Percentiles rank a stretch among this genome's conserved stretches.
Evolutionary conservation across 2,329 filamentous ascomycete genomes (phyloP).

Genomic region (Arachnopeziza araneosa): DNA sequence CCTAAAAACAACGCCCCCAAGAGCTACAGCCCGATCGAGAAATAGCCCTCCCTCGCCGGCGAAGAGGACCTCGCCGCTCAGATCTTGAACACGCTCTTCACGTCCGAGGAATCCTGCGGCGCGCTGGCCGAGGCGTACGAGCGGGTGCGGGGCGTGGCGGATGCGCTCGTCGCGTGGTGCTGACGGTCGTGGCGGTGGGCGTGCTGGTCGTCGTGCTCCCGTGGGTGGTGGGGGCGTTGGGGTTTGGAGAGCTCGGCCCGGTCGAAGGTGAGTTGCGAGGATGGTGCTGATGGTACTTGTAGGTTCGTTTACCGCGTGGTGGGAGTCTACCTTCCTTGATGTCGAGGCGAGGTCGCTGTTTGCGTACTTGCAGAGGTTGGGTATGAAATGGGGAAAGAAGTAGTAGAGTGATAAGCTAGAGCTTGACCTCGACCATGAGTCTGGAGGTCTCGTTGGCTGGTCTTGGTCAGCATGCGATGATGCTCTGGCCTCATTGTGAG

Average conservation of each 20-base stretch:
- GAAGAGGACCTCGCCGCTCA: background rate
- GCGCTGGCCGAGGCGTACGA: slow-evolving; percentile 5
- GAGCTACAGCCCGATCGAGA: too few relatives aligned
- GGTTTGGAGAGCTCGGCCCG: slow-evolving; percentile 9
- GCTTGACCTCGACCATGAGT: too few relatives aligned
- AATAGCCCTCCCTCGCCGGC: too few relatives aligned
- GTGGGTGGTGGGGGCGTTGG: slow-evolving; percentile 9
- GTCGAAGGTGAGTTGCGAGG: slow-evolving; percentile 2
- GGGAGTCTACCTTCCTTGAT: slow-evolving; percentile 8
- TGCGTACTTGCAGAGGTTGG: slow-evolving; percentile 8
- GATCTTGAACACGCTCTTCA: background rate
- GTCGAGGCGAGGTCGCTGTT: slow-evolving; percentile 4
- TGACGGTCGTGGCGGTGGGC: slow-evolving; percentile 9
- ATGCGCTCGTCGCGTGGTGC: background rate
- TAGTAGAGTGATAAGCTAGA: background rate
- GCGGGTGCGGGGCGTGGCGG: background rate
- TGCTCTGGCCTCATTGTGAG: too few relatives aligned
- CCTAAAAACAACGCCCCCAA: too few relatives aligned
- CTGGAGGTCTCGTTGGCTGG: too few relatives aligned
- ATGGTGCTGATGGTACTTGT: background rate
- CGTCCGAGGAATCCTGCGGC: background rate
- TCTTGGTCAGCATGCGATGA: too few relatives aligned
- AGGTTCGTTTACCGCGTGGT: slow-evolving; percentile 11
- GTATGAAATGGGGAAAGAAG: slow-evolving; percentile 8
- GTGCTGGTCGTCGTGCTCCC: slow-evolving; percentile 7